Percentiles rank a stretch among this genome's conserved stretches.
These are phyloP conservation scores for Cordyceps farinosa DNA, from an alignment of 2,329 filamentous ascomycete genomes.

Conservation along the genomic window DNA sequence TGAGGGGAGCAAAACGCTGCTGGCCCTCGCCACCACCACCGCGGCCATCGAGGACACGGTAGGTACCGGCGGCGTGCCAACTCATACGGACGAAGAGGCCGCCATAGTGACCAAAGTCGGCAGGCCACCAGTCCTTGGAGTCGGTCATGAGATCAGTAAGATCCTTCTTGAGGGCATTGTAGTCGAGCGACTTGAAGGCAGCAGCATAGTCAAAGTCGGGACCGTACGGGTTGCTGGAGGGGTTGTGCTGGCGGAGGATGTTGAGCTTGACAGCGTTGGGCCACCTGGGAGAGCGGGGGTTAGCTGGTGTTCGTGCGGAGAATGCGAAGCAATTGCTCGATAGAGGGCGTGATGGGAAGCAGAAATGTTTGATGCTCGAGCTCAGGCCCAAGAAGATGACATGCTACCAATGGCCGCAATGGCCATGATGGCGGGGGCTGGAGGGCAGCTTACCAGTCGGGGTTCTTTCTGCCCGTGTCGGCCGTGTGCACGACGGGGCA, in stretches of 20 bases:
- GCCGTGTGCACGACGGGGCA: constrained; percentile 16
- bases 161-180: constrained; percentile 70
- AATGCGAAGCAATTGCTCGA: not conserved
- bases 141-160: constrained; percentile 68
- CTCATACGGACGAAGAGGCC: constrained; percentile 77
- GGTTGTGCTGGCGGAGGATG: constrained; percentile 69
- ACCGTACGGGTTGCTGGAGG: constrained; percentile 59
- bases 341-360: not conserved
- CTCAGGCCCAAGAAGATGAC: not conserved
- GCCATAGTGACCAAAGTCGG: constrained; percentile 77
- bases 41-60: constrained; percentile 70
- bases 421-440: not conserved
- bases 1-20: constrained; percentile 76
- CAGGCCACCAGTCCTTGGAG: constrained; percentile 78
- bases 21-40: constrained; percentile 71
- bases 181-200: constrained; percentile 67
- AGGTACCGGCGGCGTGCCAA: constrained; percentile 78
- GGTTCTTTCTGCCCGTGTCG: constrained; percentile 15
- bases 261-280: constrained; percentile 64
- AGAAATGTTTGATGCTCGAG: not conserved
- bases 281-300: not conserved
- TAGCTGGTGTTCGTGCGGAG: not conserved
- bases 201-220: constrained; percentile 68
- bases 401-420: not conserved
- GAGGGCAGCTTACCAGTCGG: constrained; percentile 7